phyloP scores from a whole-genome alignment of 352 stramenopile species.

The Nothophytophthora sp. region DNA sequence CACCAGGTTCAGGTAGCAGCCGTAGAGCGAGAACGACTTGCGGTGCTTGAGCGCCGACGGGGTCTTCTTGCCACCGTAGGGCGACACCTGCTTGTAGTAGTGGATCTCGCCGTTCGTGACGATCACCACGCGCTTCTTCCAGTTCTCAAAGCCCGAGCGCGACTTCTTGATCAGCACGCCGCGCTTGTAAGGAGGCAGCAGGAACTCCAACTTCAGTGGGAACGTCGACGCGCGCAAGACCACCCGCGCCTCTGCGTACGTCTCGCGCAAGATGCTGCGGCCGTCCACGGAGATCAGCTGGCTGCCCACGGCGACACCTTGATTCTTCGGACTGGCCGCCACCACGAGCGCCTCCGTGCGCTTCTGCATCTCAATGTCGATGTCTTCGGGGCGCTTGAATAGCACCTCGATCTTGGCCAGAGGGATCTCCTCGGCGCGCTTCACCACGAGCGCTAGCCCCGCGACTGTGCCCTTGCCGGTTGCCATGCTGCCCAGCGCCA shows the following conservation, averaged over 20 bases:
- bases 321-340: slow-evolving; percentile 42
- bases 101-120: slow-evolving; percentile 82
- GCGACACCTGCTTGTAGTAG: slow-evolving; percentile 78
- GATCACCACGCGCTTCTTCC: slow-evolving; percentile 81
- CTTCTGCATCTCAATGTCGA: slow-evolving; percentile 73
- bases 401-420: slow-evolving; percentile 60
- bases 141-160: slow-evolving; percentile 85
- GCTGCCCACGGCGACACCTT: slow-evolving; percentile 59
- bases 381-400: slow-evolving; percentile 63
- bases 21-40: slow-evolving; percentile 84
- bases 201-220: slow-evolving; percentile 71
- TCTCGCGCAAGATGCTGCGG: slow-evolving; percentile 64
- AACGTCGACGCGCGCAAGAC: slow-evolving; percentile 55
- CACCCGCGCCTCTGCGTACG: slow-evolving; percentile 54
- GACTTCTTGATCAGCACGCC: slow-evolving; percentile 85
- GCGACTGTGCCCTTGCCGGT: slow-evolving; percentile 54
- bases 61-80: slow-evolving; percentile 27
- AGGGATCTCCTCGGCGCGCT: slow-evolving; percentile 79
- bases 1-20: slow-evolving; percentile 84
- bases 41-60: slow-evolving; percentile 66
- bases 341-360: slow-evolving; percentile 80
- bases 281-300: slow-evolving; percentile 71
- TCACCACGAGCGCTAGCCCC: slow-evolving; percentile 70
- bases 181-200: slow-evolving; percentile 84
- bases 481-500: slow-evolving; percentile 47